Evolutionary conservation across 441 rosid species (phyloP), one percentile per base, ranked within the genome.

Genomic region (Mallotus japonicus): DNA sequence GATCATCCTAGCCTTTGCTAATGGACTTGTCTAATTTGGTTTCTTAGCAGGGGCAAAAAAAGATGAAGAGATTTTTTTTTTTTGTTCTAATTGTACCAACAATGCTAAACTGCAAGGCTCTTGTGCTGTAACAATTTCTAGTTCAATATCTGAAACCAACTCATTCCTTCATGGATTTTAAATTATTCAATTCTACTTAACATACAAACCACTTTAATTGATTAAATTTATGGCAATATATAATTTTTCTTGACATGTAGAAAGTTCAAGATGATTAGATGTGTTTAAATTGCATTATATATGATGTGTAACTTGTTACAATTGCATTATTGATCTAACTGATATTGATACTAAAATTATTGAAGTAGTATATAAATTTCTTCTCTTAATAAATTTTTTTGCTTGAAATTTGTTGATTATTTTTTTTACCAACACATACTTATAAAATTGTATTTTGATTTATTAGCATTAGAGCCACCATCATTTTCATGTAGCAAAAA

Each of bases 1-100:
- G 17, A n/a, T 24, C 34, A 0, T 67, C 15, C 8, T 8, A 56
- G 14, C 16, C n/a, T 55, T 20, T 54, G 32, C 16, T 69, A 13
- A 66, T 24, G 55, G 16, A 51, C 47, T 46, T 53, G 11, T 59
- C 2, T 32, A 12, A 63, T 42, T 49, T 53, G 17, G 55, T 58
- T 42, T 64, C 40, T 70, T 72, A 42, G 77, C 83, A 82, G 89
- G 86, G 58, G 49, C 71, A 86, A 62, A 73, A 72, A 69, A 75
- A 76, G 86, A 79, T 79, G 80, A 74, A 71, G 54, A 69, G 66
- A 70, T 8, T 46, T 32, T 4, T 62, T 24, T 24, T 24, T 24
- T 24, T 2, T 24, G 0, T n/a, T n/a, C n/a, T n/a, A n/a, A 14
- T 22, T 34, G 14, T 61, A 70, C 47, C 22, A 19, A 54, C 68